A percentile compares a stretch with the other conserved stretches of the same genome.
phyloP scores from a whole-genome alignment of 352 stramenopile species.

The Phytopythium boreale region DNA sequence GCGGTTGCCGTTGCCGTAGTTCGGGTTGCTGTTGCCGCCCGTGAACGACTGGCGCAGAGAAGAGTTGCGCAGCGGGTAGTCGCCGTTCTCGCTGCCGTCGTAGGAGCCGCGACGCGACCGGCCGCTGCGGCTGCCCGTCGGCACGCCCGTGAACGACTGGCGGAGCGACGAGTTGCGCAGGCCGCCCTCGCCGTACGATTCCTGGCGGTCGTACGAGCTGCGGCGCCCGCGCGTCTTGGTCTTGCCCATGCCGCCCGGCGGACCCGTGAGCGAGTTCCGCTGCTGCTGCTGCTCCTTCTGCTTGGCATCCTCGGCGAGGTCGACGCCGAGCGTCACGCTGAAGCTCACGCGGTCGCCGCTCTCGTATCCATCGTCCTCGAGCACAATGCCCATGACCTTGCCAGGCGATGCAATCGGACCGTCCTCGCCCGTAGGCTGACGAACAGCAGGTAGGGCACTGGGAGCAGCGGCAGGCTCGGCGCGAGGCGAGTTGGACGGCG shows the following conservation, averaged over 20 bases:
- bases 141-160: constrained; percentile 29
- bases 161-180: constrained; percentile 30
- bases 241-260: constrained; percentile 21
- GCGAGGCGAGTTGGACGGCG: constrained; percentile 10
- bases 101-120: constrained; percentile 51
- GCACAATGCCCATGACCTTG: constrained; percentile 78
- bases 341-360: constrained; percentile 72
- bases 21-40: constrained; percentile 23
- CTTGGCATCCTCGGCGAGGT: constrained; percentile 62
- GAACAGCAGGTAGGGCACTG: constrained; percentile 28
- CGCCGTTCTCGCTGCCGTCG: constrained; percentile 38
- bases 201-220: constrained; percentile 21
- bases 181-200: constrained; percentile 16
- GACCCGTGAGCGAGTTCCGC: constrained; percentile 44
- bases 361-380: constrained; percentile 55
- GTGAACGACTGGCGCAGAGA: constrained; percentile 33
- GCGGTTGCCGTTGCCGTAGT: constrained; percentile 20
- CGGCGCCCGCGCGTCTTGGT: constrained; percentile 17
- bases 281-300: constrained; percentile 43
- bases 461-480: constrained; percentile 6
- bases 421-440: constrained; percentile 79
- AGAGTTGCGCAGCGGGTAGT: constrained; percentile 28
- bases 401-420: constrained; percentile 61
- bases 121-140: constrained; percentile 29
- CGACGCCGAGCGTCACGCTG: constrained; percentile 74